phyloP scores from a whole-genome alignment of 2,329 filamentous ascomycete species.

The Stachybotrys chlorohalonatus region DNA sequence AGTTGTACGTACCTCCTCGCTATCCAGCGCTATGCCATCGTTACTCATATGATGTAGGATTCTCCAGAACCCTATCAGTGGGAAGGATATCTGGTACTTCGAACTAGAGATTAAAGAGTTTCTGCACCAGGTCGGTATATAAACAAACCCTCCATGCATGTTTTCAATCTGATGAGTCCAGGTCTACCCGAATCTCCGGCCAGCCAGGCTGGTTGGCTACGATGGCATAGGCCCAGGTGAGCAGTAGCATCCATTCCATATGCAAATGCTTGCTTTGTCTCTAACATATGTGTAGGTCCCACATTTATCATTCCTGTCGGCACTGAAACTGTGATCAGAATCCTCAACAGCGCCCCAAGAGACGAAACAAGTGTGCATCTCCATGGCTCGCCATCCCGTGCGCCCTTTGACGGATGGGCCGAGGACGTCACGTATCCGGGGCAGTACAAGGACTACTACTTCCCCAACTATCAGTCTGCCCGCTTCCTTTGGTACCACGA shows the following conservation, averaged over 20 bases:
- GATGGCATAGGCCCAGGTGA: constrained; percentile 40
- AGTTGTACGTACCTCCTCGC: not conserved
- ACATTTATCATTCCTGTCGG: not conserved
- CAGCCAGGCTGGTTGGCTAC: constrained; percentile 32
- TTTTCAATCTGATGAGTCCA: constrained; percentile 5
- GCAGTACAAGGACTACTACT: constrained; percentile 55
- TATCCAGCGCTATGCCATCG: not conserved
- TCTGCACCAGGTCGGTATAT: constrained; percentile 6
- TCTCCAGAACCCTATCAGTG: constrained; percentile 25
- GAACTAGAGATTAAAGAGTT: constrained; percentile 23
- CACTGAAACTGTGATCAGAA: constrained; percentile 40
- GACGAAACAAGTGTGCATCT: constrained; percentile 41
- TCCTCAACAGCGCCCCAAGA: constrained; percentile 36
- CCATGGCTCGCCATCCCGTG: constrained; percentile 36
- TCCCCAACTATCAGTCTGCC: constrained; percentile 42
- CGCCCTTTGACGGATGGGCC: constrained; percentile 30
- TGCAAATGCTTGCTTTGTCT: not conserved
- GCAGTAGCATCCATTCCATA: not conserved
- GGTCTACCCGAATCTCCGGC: constrained; percentile 24
- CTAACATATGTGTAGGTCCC: constrained; percentile 20
- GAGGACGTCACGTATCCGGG: constrained; percentile 40
- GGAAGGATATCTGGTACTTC: constrained; percentile 24
- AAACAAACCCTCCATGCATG: not conserved
- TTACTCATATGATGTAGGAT: constrained; percentile 8
- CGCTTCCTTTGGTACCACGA: constrained; percentile 51